A percentile compares a stretch with the other conserved stretches of the same genome.
Conservation (phyloP, 495 filamentous ascomycete species). For the Aspergillus ostianus region DNA sequence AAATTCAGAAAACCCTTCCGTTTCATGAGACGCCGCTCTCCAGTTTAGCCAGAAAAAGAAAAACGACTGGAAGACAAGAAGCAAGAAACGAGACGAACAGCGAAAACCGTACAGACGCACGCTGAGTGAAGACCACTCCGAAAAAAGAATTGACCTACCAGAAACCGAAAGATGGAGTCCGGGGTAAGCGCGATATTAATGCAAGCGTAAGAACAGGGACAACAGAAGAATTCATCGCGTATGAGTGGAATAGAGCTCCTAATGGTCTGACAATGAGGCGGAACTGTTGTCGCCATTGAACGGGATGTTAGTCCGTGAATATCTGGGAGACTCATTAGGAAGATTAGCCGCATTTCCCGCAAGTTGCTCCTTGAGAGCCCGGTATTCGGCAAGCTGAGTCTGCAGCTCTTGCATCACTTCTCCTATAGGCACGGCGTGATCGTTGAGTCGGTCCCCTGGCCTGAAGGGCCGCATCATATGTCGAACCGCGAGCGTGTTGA, state of each 20-base stretch:
- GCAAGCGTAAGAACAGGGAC: too few relatives aligned
- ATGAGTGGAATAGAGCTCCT: slow-evolving; percentile 6
- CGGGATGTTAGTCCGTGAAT: slow-evolving; percentile 16
- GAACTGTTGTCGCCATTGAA: slow-evolving; percentile 25
- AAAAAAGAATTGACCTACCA: too few relatives aligned
- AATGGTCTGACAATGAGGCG: slow-evolving; percentile 33
- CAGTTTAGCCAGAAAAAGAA: slow-evolving; percentile 22
- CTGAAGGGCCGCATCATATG: slow-evolving; percentile 59
- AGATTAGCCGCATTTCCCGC: slow-evolving; percentile 32
- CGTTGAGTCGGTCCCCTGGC: slow-evolving; percentile 40
- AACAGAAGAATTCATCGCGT: neutral
- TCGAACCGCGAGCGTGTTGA: slow-evolving; percentile 64
- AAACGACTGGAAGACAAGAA: slow-evolving; percentile 15
- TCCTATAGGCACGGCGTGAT: slow-evolving; percentile 52
- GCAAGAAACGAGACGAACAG: slow-evolving; percentile 3
- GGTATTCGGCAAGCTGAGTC: slow-evolving; percentile 50
- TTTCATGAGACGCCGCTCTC: slow-evolving; percentile 26
- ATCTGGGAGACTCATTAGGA: slow-evolving; percentile 23
- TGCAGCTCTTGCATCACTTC: slow-evolving; percentile 49
- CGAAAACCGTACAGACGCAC: slow-evolving; percentile 5
- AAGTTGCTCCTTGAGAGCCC: slow-evolving; percentile 48
- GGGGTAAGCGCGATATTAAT: too few relatives aligned
- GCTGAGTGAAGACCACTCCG: too few relatives aligned
- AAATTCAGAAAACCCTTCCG: slow-evolving; percentile 16
- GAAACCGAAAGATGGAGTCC: slow-evolving; percentile 10